Percentiles rank a stretch among this genome's conserved stretches.
Conservation (phyloP, 192 early-diverging fungal genomes). For the Thoreauomyces humboldtii region DNA sequence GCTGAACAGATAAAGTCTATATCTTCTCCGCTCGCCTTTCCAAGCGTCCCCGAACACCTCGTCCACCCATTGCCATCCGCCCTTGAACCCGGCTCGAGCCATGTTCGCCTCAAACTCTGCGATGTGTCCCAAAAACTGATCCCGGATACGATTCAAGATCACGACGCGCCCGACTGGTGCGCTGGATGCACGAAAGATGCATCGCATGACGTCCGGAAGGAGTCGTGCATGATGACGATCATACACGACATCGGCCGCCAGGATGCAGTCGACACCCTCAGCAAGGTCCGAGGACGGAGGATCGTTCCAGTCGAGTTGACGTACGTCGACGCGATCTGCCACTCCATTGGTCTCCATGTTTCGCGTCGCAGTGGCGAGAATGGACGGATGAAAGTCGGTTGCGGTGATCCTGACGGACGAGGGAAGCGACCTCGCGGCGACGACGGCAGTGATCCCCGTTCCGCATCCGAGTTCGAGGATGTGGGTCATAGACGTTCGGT, state of each 20-base stretch:
- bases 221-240: slow-evolving; percentile 12
- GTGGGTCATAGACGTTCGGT: not conserved
- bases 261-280: not conserved
- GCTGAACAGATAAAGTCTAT: not conserved
- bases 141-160: slow-evolving; percentile 19
- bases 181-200: not conserved
- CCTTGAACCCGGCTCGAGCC: not conserved
- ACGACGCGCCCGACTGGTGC: not conserved
- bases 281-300: not conserved
- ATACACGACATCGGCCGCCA: slow-evolving; percentile 26
- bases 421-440: slow-evolving; percentile 11
- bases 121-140: slow-evolving; percentile 11
- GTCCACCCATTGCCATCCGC: slow-evolving; percentile 7
- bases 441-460: slow-evolving; percentile 12
- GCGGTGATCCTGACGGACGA: slow-evolving; percentile 5
- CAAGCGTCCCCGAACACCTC: not conserved
- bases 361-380: slow-evolving; percentile 3
- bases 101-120: slow-evolving; percentile 15
- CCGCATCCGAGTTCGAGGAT: slow-evolving; percentile 24
- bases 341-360: slow-evolving; percentile 11
- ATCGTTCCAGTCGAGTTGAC: slow-evolving; percentile 14
- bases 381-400: slow-evolving; percentile 16
- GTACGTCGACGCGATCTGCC: not conserved
- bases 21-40: not conserved
- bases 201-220: slow-evolving; percentile 11